A percentile compares a stretch with the other conserved stretches of the same genome.
These are phyloP conservation scores for Sicyos baderoa DNA, from an alignment of 306 rosid genomes.

Conservation along the genomic window DNA sequence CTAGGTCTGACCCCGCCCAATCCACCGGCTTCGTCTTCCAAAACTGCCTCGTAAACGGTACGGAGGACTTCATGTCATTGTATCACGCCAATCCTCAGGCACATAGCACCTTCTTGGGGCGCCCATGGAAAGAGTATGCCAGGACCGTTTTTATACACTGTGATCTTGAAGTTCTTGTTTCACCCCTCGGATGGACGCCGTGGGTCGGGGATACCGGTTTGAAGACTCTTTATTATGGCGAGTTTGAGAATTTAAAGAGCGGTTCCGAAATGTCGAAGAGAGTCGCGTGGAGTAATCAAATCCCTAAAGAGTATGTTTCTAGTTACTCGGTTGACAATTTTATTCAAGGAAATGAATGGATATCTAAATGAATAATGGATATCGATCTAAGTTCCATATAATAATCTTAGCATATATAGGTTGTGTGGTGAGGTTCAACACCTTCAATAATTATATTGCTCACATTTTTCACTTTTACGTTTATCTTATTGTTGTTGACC, in stretches of 20 bases:
- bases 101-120: conserved; percentile 72
- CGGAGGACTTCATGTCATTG: conserved; percentile 54
- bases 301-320: conserved; percentile 39
- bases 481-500: too few relatives aligned
- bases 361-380: too few relatives aligned
- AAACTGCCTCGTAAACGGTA: conserved; percentile 61
- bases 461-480: too few relatives aligned
- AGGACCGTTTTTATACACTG: conserved; percentile 53
- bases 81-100: conserved; percentile 48
- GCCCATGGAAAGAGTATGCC: conserved; percentile 88
- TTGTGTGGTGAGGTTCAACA: too few relatives aligned
- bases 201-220: conserved; percentile 57
- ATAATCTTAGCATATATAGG: too few relatives aligned
- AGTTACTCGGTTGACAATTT: conserved; percentile 55
- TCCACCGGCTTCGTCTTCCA: conserved; percentile 70
- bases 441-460: too few relatives aligned
- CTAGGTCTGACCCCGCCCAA: conserved; percentile 73
- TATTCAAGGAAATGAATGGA: conserved; percentile 74
- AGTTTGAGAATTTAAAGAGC: conserved; percentile 39
- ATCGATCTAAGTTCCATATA: too few relatives aligned
- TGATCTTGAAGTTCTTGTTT: conserved; percentile 35
- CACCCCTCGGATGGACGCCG: conserved; percentile 57
- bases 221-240: conserved; percentile 69
- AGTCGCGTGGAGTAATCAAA: conserved; percentile 51
- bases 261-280: conserved; percentile 42